Evolutionary conservation across 2,329 filamentous ascomycete species (phyloP), one percentile per base, ranked within the genome.

Genomic region (Elsinoe necatrix): DNA sequence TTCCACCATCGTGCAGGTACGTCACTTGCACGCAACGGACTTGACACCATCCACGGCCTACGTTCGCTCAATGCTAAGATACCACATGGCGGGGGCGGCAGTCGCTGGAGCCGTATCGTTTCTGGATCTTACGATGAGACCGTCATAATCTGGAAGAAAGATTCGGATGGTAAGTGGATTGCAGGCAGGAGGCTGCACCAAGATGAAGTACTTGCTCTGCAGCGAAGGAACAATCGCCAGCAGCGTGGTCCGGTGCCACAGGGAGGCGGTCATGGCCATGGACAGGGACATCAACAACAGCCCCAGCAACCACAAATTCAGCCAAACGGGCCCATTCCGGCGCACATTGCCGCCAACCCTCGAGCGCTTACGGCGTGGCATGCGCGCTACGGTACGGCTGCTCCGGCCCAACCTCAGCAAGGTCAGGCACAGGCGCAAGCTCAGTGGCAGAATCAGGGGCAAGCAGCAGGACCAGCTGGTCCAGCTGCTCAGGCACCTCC

Each of bases 101-200:
- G 89, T 65, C 84, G 80, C 62, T 96, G 92, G 75, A 89, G 87
- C 8, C 85, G 91, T n/a, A 98, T 98, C 58, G 89, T 98, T 2
- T 96, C 91, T 5, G 93, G 93, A 1, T 95, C 90, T 0, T 98
- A 98, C 64, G 93, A 98, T 63, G 89, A 95, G 72, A 91, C 84
- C 9, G 89, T 98, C 63, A 91, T 96, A 62, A 88, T 98, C 57
- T 98, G 93, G 93, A 86, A 87, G 63, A 85, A 89, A 60, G 87
- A 95, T 61, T 61, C 63, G 62, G 84, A 93, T 62, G 91, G 91
- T 1, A 81, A 87, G 23, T 97, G 93, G 91, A 84, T 84, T 62
- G 82, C 85, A 55, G 83, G 83, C 31, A 87, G 92, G 62, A 81
- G 82, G 43, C 59, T 70, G 18, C 62, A 64, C 18, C 68, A 69